These are phyloP conservation scores for Eucalyptus coolabah DNA, from an alignment of 345 rosid genomes.

Conservation along the genomic window DNA sequence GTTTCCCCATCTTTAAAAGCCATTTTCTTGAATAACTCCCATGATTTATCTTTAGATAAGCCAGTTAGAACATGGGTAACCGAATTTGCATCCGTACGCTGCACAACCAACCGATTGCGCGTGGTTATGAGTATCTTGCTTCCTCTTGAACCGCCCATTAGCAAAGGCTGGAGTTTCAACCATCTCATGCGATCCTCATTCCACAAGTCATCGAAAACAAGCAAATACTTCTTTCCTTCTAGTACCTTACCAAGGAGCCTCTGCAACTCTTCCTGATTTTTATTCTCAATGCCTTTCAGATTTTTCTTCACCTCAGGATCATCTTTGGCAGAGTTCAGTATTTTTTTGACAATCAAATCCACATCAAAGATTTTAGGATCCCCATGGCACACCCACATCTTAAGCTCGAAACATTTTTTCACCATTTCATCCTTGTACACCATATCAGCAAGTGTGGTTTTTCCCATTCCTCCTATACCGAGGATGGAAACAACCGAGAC, in stretches of 20 bases:
- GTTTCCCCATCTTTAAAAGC: neutral
- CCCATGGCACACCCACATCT: conserved; percentile 11
- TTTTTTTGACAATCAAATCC: neutral
- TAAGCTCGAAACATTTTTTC: neutral
- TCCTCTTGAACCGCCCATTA: conserved; percentile 9
- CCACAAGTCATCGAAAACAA: neutral
- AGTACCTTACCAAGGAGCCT: neutral
- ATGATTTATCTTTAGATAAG: neutral
- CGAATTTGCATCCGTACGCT: neutral
- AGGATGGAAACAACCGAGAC: neutral
- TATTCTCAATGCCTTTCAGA: neutral
- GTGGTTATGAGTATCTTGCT: conserved; percentile 14
- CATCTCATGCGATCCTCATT: conserved; percentile 9
- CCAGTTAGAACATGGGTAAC: neutral
- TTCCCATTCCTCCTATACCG: conserved; percentile 1
- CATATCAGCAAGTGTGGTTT: conserved; percentile 20
- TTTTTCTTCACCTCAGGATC: neutral
- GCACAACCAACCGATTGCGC: neutral
- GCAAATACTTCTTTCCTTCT: neutral
- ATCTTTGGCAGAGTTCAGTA: neutral
- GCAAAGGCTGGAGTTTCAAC: conserved; percentile 7
- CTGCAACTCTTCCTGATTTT: neutral
- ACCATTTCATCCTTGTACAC: conserved; percentile 4
- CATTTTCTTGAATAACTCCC: neutral
- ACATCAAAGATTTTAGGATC: neutral